Conservation (phyloP, 768 basidiomycete genomes). For the Coprinellus micaceus region DNA sequence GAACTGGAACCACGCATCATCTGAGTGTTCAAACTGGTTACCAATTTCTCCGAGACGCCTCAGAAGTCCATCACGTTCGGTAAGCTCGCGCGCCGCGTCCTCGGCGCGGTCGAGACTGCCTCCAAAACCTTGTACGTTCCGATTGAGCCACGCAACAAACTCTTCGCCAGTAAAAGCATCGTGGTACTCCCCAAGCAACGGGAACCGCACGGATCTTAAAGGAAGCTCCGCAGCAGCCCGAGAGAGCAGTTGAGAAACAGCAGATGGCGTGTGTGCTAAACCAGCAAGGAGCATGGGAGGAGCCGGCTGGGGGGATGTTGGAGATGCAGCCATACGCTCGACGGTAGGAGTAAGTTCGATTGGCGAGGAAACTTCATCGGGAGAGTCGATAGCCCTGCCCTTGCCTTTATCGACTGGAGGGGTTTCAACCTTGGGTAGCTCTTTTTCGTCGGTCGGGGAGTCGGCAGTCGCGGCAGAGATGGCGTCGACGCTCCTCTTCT, state of each 20-base stretch:
- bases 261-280: slow-evolving; percentile 58
- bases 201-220: slow-evolving; percentile 68
- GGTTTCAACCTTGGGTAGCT: slow-evolving; percentile 33
- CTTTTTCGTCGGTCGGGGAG: slow-evolving; percentile 29
- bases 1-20: slow-evolving; percentile 84
- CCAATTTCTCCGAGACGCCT: slow-evolving; percentile 81
- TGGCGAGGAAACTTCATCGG: slow-evolving; percentile 44
- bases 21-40: slow-evolving; percentile 72
- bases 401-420: slow-evolving; percentile 77
- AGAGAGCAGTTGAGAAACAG: slow-evolving; percentile 65
- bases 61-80: slow-evolving; percentile 56
- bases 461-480: slow-evolving; percentile 27
- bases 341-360: slow-evolving; percentile 59
- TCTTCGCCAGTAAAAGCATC: slow-evolving; percentile 89
- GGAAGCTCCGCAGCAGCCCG: slow-evolving; percentile 72
- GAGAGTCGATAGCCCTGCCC: slow-evolving; percentile 54
- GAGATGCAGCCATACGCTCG: slow-evolving; percentile 26
- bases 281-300: slow-evolving; percentile 73
- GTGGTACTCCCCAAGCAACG: slow-evolving; percentile 78
- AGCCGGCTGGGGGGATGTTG: slow-evolving; percentile 28
- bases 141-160: slow-evolving; percentile 79
- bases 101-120: slow-evolving; percentile 78
- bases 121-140: slow-evolving; percentile 72
- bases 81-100: slow-evolving; percentile 62
- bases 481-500: slow-evolving; percentile 48